Percentiles rank a stretch among this genome's conserved stretches.
Evolutionary conservation across 331 rosid genomes (phyloP).

Genomic region (Rosa hybrid): DNA sequence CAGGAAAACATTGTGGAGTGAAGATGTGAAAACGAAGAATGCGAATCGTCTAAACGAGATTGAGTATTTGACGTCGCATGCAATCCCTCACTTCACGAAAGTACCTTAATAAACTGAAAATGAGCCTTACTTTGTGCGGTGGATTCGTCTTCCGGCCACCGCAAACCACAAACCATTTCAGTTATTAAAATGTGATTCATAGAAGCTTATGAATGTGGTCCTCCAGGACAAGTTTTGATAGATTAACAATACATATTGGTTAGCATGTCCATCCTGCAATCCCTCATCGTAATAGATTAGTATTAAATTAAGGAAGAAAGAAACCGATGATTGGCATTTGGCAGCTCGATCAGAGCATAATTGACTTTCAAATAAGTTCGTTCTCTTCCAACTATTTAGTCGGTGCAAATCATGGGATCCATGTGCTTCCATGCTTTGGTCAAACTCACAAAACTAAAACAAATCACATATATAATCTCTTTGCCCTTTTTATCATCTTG

Average conservation of each 20-base stretch:
- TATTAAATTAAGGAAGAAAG: background rate
- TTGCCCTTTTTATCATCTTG: background rate
- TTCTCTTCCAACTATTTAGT: constrained; percentile 2
- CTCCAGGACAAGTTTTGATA: background rate
- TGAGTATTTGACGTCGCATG: no score
- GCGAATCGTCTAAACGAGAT: no score
- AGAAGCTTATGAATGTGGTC: background rate
- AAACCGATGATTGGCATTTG: constrained; percentile 5
- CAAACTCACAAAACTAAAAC: constrained; percentile 11
- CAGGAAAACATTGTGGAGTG: no score
- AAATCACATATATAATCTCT: background rate
- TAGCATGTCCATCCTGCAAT: background rate
- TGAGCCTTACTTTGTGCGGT: no score
- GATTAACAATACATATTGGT: background rate
- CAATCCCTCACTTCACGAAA: no score
- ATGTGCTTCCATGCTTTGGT: constrained; percentile 15
- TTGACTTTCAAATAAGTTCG: background rate
- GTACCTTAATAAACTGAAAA: no score
- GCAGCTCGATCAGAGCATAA: constrained; percentile 13
- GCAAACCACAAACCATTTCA: no score
- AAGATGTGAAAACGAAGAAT: no score
- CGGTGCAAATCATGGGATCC: constrained; percentile 21
- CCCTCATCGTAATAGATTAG: background rate
- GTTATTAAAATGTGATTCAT: no score
- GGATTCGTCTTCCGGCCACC: background rate